Evolutionary conservation across 139 green algal species (phyloP).

Genomic region (Gonium pectorale): DNA sequence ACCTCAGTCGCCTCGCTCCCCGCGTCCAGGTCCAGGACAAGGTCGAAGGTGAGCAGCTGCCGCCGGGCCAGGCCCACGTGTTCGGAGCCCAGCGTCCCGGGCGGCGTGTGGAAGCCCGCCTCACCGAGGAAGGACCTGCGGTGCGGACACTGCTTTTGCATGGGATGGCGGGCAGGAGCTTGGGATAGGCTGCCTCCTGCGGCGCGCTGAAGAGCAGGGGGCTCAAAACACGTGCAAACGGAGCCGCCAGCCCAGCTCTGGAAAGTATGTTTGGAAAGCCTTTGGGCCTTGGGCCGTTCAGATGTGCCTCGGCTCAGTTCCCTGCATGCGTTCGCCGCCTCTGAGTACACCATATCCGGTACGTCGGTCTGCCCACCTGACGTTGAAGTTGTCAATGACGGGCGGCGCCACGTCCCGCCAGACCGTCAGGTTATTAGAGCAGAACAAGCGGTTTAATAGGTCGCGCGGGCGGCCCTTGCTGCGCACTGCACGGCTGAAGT

Average conservation of each 20-base stretch:
- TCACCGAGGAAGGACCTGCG: constrained; percentile 24
- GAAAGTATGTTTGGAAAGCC: too few relatives aligned
- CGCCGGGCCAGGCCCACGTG: background rate
- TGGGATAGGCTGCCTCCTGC: too few relatives aligned
- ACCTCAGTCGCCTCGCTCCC: background rate
- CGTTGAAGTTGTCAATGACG: constrained; percentile 20
- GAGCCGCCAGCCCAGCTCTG: too few relatives aligned
- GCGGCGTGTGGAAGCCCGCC: constrained; percentile 6
- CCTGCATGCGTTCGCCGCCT: too few relatives aligned
- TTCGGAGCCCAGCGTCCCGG: background rate
- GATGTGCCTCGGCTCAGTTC: too few relatives aligned
- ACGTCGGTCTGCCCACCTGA: too few relatives aligned
- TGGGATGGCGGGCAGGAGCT: too few relatives aligned
- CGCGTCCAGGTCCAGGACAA: constrained; percentile 16
- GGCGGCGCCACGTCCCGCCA: constrained; percentile 5
- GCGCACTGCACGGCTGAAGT: background rate
- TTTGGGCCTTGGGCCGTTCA: too few relatives aligned
- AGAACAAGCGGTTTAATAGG: background rate
- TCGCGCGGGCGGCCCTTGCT: background rate
- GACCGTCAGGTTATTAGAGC: background rate
- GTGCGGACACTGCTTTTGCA: too few relatives aligned
- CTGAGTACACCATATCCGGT: too few relatives aligned
- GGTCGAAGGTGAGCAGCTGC: constrained; percentile 9
- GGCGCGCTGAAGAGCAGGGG: too few relatives aligned
- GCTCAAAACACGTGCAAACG: too few relatives aligned